Evolutionary conservation across 768 basidiomycete genomes (phyloP).

Genomic region (Hypholoma sublateritium): DNA sequence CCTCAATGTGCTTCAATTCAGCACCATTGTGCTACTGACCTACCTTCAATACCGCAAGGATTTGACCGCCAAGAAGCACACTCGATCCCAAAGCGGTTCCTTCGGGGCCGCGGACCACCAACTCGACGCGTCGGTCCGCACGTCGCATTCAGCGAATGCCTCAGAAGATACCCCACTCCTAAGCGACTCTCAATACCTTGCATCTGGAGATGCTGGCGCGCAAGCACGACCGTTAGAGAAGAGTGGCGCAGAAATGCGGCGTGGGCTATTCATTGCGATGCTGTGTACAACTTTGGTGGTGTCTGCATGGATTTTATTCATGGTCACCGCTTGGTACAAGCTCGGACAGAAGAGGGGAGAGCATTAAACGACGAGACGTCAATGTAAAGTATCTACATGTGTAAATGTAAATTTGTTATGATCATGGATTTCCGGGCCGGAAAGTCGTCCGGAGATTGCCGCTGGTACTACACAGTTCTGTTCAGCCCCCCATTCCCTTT

Average conservation of each 20-base stretch:
- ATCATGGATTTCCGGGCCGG: not conserved
- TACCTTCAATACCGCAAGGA: conserved; percentile 46
- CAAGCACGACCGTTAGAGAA: not conserved
- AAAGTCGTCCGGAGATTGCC: conserved; percentile 28
- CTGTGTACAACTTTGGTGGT: conserved; percentile 43
- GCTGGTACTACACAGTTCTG: conserved; percentile 37
- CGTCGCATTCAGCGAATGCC: not conserved
- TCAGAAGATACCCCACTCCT: conserved; percentile 17
- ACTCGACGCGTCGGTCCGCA: not conserved
- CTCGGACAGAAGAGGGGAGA: conserved; percentile 32
- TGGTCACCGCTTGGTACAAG: conserved; percentile 59
- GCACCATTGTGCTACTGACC: conserved; percentile 49
- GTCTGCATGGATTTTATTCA: conserved; percentile 62
- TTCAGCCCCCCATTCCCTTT: conserved; percentile 29
- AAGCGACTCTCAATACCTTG: not conserved
- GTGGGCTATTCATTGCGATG: conserved; percentile 52
- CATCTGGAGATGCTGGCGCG: not conserved
- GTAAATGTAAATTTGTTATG: not conserved
- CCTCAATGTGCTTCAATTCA: conserved; percentile 57
- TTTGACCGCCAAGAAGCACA: not conserved
- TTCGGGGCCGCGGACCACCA: not conserved
- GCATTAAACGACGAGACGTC: conserved; percentile 1
- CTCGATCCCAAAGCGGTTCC: conserved; percentile 2
- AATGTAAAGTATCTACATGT: not conserved
- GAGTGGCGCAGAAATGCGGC: conserved; percentile 31